Conservation (phyloP, 2,329 filamentous ascomycete species). For the Septoria petroselini region DNA sequence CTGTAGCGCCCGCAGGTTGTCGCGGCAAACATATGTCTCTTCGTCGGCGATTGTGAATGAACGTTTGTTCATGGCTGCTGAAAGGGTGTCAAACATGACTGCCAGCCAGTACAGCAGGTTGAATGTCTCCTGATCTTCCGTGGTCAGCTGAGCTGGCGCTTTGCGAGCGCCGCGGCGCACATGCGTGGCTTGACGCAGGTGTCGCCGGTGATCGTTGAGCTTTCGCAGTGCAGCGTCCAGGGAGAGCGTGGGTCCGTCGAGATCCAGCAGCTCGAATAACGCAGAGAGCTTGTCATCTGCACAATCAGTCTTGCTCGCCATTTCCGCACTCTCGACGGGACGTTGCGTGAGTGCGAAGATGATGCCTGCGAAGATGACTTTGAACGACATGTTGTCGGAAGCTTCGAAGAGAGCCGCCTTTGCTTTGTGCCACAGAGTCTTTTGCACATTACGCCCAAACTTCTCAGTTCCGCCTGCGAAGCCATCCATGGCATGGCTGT, state of each 20-base stretch:
- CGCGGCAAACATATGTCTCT: slow-evolving; percentile 17
- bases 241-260: slow-evolving; percentile 19
- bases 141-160: slow-evolving; percentile 16
- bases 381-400: slow-evolving; percentile 22
- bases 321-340: slow-evolving; percentile 9
- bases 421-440: slow-evolving; percentile 23
- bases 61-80: slow-evolving; percentile 21
- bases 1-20: slow-evolving; percentile 1
- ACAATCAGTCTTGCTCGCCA: slow-evolving; percentile 5
- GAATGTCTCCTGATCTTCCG: slow-evolving; percentile 20
- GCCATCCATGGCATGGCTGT: background rate
- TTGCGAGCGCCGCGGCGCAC: slow-evolving; percentile 4
- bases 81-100: slow-evolving; percentile 26
- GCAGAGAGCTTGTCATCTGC: slow-evolving; percentile 16
- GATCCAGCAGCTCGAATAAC: slow-evolving; percentile 18
- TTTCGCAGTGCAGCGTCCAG: slow-evolving; percentile 23
- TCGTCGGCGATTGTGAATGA: slow-evolving; percentile 19
- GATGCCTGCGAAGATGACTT: slow-evolving; percentile 23
- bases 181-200: slow-evolving; percentile 10
- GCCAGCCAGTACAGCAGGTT: slow-evolving; percentile 25
- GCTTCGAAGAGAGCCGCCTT: slow-evolving; percentile 18
- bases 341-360: slow-evolving; percentile 24
- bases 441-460: slow-evolving; percentile 22
- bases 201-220: slow-evolving; percentile 21
- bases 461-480: slow-evolving; percentile 2